phyloP scores from a whole-genome alignment of 192 early-diverging fungal genomes.

The Pilobolus umbonatus region DNA sequence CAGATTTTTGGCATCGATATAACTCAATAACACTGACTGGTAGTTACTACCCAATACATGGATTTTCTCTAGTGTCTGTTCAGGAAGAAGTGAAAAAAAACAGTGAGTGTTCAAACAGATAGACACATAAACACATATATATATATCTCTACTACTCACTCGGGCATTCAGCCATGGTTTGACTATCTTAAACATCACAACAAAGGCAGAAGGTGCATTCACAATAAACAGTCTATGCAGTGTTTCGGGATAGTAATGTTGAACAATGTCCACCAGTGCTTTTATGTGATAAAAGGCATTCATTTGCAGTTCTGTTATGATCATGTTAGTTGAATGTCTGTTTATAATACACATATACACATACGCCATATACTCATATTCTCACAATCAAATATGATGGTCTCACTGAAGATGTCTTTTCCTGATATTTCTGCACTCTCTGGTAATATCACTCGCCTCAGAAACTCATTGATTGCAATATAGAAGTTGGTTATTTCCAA shows the following conservation, averaged over 20 bases:
- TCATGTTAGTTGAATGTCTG: too few relatives aligned
- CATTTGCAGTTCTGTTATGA: conserved; percentile 46
- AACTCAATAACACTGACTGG: conserved; percentile 48
- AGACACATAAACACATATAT: not conserved
- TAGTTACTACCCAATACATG: conserved; percentile 62
- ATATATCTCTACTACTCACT: conserved; percentile 28
- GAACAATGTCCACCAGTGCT: conserved; percentile 75
- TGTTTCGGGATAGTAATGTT: conserved; percentile 90
- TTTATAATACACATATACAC: conserved; percentile 12
- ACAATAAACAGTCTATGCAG: conserved; percentile 86
- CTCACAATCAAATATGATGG: conserved; percentile 84
- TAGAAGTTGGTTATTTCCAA: conserved; percentile 60
- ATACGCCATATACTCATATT: conserved; percentile 70
- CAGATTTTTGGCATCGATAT: conserved; percentile 61
- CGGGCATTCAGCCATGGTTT: conserved; percentile 69
- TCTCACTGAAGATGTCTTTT: conserved; percentile 66
- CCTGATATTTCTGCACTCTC: conserved; percentile 70
- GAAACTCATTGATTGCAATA: conserved; percentile 60
- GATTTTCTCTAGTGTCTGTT: conserved; percentile 48
- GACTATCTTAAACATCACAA: conserved; percentile 66
- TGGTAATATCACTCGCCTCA: conserved; percentile 62
- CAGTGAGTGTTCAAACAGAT: not conserved
- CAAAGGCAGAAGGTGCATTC: conserved; percentile 87
- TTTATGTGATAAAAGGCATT: conserved; percentile 59
- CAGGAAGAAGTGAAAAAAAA: not conserved